phyloP scores from a whole-genome alignment of 148 eudicot species.

The Nepenthes mirabilis region DNA sequence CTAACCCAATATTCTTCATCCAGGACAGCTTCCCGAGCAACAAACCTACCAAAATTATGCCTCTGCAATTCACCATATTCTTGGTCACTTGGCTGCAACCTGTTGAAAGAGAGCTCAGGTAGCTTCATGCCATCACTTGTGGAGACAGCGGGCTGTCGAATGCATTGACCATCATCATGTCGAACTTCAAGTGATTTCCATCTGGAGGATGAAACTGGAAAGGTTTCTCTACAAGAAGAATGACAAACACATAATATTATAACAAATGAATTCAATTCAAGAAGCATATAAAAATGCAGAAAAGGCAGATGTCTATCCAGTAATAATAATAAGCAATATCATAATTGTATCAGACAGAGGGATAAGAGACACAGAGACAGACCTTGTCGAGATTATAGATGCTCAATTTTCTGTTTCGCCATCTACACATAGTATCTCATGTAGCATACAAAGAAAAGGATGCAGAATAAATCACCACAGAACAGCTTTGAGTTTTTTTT shows the following conservation, averaged over 20 bases:
- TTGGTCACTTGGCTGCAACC: slow-evolving; percentile 51
- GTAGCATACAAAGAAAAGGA: too few relatives aligned
- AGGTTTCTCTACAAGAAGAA: slow-evolving; percentile 27
- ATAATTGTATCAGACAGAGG: too few relatives aligned
- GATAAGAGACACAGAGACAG: too few relatives aligned
- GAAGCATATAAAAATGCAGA: too few relatives aligned
- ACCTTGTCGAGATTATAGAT: too few relatives aligned
- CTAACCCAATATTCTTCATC: slow-evolving; percentile 88
- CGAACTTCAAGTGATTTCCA: slow-evolving; percentile 55
- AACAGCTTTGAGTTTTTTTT: too few relatives aligned
- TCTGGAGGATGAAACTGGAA: slow-evolving; percentile 22
- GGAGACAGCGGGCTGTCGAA: slow-evolving; percentile 28
- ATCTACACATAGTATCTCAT: too few relatives aligned
- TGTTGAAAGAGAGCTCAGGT: slow-evolving; percentile 46
- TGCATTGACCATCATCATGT: slow-evolving; percentile 38
- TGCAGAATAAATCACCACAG: too few relatives aligned
- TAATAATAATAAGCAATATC: too few relatives aligned
- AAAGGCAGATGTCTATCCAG: too few relatives aligned
- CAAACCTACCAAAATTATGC: slow-evolving; percentile 45
- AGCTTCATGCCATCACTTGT: slow-evolving; percentile 30
- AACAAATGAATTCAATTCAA: too few relatives aligned
- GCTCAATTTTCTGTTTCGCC: too few relatives aligned
- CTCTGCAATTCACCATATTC: slow-evolving; percentile 30
- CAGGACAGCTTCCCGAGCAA: slow-evolving; percentile 64
- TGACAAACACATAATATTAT: neutral